Base-by-base conservation (phyloP, 495 filamentous ascomycete genomes). In the Penicillium waksmanii region DNA sequence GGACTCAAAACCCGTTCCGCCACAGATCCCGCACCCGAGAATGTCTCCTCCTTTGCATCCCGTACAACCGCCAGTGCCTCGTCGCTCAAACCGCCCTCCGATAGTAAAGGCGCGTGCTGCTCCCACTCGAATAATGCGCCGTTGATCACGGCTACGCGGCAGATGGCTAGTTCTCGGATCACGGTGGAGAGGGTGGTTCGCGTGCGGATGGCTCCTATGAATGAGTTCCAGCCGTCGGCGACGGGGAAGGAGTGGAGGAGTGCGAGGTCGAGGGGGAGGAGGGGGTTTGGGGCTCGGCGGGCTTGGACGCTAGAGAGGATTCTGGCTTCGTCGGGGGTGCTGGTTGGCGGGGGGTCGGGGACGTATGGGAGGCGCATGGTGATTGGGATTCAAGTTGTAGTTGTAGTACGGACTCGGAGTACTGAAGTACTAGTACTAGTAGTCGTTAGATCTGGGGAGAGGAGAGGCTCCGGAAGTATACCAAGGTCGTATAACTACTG, bases 161-260 rank as follows among this genome's bases (percentile, higher is more conserved):
- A 89, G 55, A 95, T 91, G 54, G 87, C 85, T 5, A 92, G 66
- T 72, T 95, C 91, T 18, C 87, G 82, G 36, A 89, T 66, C 46
- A 85, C 79, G 5, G 81, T 81, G 0, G 82, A 66, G 1, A 93
- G 73, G 21, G 73, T 73, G 5, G 87, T 90, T 60, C 80, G 74
- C 11, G 86, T 90, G 60, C 91, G 84, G 34, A 95, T 82, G 42
- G 90, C 86, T 40, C 86, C 86, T 15, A 93, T 79, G 73, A 95
- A 92, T 34, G 84, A 75, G 76, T 93, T 93, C 89, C 89, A 95
- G 2, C 91, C 91, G 66, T 91, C 84, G 2, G 91, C 85, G 0
- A 94, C 78, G 3, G 85, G 75, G 27, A 86, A 89, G 8, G 86
- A 82, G 76, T 94, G 90, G 4, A 94, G 78, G 8, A 94, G 83